Conservation (phyloP, 2,329 filamentous ascomycete genomes). For the Pochonia chlamydosporia region DNA sequence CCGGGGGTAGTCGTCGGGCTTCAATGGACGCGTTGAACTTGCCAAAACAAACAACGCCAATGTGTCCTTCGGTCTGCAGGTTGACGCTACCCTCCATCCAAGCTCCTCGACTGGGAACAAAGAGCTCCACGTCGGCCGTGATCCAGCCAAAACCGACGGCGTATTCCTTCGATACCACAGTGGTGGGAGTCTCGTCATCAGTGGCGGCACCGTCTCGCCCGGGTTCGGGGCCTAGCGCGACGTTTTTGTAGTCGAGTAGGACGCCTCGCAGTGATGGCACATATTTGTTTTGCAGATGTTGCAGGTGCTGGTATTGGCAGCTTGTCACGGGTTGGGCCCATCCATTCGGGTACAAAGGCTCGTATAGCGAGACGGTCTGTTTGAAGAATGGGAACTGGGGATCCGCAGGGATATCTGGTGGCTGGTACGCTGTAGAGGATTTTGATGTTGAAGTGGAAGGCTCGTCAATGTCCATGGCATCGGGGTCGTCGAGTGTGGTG, state of each 20-base stretch:
- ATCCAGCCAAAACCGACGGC: constrained; percentile 83
- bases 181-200: constrained; percentile 41
- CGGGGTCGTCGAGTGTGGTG: constrained; percentile 5
- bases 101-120: constrained; percentile 67
- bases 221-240: constrained; percentile 56
- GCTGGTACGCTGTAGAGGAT: constrained; percentile 28
- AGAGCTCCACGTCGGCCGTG: constrained; percentile 79
- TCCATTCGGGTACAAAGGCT: constrained; percentile 66
- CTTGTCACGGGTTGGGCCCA: constrained; percentile 66
- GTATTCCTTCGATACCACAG: constrained; percentile 65
- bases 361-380: constrained; percentile 75
- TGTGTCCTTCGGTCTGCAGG: constrained; percentile 80
- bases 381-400: constrained; percentile 66
- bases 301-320: constrained; percentile 67
- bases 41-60: constrained; percentile 85
- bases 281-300: constrained; percentile 70
- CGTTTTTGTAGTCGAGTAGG: constrained; percentile 67
- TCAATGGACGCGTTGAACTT: constrained; percentile 89
- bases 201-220: constrained; percentile 41
- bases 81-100: constrained; percentile 78
- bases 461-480: constrained; percentile 36
- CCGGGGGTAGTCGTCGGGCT: constrained; percentile 63
- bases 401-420: constrained; percentile 32
- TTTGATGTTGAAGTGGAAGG: constrained; percentile 16
- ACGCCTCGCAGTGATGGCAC: constrained; percentile 67